Conservation (phyloP, 495 filamentous ascomycete species). For the Penicillium ochrochloron region DNA sequence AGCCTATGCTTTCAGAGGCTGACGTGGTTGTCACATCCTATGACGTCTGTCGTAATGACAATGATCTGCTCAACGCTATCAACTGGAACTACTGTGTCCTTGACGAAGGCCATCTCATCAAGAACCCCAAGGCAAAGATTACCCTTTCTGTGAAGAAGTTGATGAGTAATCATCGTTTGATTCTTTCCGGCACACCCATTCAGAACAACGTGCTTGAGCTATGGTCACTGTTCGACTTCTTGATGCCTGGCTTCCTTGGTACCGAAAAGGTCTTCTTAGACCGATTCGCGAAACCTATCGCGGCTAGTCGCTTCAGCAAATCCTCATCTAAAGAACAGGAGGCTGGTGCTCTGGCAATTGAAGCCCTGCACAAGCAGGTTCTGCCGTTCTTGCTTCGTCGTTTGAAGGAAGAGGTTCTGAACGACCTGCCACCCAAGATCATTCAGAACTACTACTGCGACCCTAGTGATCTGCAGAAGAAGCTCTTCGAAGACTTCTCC, state of each 20-base stretch:
- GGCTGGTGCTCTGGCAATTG: slow-evolving; percentile 92
- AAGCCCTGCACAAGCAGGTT: slow-evolving; percentile 97
- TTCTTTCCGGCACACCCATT: slow-evolving; percentile 95
- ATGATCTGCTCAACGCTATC: slow-evolving; percentile 77
- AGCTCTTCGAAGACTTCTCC: slow-evolving; percentile 93
- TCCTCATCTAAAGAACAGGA: slow-evolving; percentile 98
- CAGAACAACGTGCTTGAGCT: slow-evolving; percentile 97
- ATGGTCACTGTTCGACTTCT: slow-evolving; percentile 99
- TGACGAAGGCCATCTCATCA: slow-evolving; percentile 97
- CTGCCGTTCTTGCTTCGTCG: slow-evolving; percentile 95
- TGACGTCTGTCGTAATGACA: slow-evolving; percentile 94
- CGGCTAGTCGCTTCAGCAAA: slow-evolving; percentile 90
- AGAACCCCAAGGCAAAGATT: slow-evolving; percentile 95
- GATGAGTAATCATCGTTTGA: slow-evolving; percentile 88
- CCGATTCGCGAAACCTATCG: slow-evolving; percentile 96
- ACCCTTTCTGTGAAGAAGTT: slow-evolving; percentile 88
- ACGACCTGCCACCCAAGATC: slow-evolving; percentile 97
- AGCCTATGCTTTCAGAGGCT: slow-evolving; percentile 67
- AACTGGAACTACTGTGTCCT: slow-evolving; percentile 98
- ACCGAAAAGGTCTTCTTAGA: slow-evolving; percentile 98
- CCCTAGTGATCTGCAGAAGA: slow-evolving; percentile 91
- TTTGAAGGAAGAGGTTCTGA: slow-evolving; percentile 95
- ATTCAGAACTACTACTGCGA: slow-evolving; percentile 99
- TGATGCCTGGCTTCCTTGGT: slow-evolving; percentile 99
- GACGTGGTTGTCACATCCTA: slow-evolving; percentile 98